Evolutionary conservation across 108 stramenopile genomes (phyloP).

Genomic region (Skeletonema costatum): DNA sequence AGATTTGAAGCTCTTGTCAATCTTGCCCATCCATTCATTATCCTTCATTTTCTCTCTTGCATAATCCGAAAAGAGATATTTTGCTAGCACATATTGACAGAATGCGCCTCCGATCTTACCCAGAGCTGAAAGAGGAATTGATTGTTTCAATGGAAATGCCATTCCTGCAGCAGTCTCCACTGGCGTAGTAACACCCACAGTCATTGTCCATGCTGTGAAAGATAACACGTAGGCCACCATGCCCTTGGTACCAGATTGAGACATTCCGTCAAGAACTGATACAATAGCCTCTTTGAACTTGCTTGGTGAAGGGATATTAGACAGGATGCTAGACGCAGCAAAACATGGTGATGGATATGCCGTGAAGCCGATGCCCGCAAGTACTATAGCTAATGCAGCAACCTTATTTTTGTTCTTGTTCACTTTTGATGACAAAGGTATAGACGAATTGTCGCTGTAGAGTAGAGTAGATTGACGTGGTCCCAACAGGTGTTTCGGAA

Average conservation of each 20-base stretch:
- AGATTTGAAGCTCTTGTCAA: slow-evolving; percentile 45
- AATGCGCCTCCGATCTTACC: slow-evolving; percentile 75
- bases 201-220: slow-evolving; percentile 56
- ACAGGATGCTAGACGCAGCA: slow-evolving; percentile 6
- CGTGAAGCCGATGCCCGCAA: not conserved
- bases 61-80: slow-evolving; percentile 43
- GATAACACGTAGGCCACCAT: slow-evolving; percentile 39
- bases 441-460: not conserved
- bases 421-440: not conserved
- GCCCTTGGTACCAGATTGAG: slow-evolving; percentile 36
- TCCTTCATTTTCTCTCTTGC: slow-evolving; percentile 47
- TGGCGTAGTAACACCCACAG: slow-evolving; percentile 63
- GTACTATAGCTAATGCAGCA: not conserved
- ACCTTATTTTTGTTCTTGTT: not conserved
- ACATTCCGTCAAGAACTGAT: slow-evolving; percentile 18
- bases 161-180: slow-evolving; percentile 62
- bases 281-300: slow-evolving; percentile 3
- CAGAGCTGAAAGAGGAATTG: slow-evolving; percentile 35
- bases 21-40: slow-evolving; percentile 57
- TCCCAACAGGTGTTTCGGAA: no score
- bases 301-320: slow-evolving; percentile 10
- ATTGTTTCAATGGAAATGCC: slow-evolving; percentile 55
- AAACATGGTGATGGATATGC: slow-evolving; percentile 19
- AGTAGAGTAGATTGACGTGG: not conserved
- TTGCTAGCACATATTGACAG: slow-evolving; percentile 61